Conservation (phyloP, 1,284 basidiomycete species). For the Thecaphora thlaspeos region DNA sequence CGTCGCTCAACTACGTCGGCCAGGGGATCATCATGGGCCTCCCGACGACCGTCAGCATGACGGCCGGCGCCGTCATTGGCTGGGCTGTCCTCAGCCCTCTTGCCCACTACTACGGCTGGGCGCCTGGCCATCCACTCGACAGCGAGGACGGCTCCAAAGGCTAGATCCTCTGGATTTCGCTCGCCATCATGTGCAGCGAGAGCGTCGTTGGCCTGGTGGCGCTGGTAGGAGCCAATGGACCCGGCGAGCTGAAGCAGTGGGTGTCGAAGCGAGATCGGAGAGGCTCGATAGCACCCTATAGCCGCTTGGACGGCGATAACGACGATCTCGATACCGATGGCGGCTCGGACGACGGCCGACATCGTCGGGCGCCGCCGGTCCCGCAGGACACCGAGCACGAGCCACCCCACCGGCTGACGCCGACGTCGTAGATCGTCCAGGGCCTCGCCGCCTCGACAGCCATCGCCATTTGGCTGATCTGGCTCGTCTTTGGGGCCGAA, state of each 20-base stretch:
- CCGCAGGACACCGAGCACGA: conserved; percentile 71
- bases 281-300: not conserved
- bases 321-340: conserved; percentile 49
- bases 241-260: conserved; percentile 17
- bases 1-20: conserved; percentile 68
- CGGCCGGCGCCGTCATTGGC: conserved; percentile 88
- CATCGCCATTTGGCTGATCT: conserved; percentile 75
- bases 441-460: conserved; percentile 70
- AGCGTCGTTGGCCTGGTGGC: conserved; percentile 65
- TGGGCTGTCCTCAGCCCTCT: conserved; percentile 89
- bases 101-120: conserved; percentile 64
- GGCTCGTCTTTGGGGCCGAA: conserved; percentile 80
- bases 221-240: conserved; percentile 23
- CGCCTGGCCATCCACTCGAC: conserved; percentile 29
- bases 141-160: conserved; percentile 31
- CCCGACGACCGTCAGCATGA: conserved; percentile 90
- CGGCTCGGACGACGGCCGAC: conserved; percentile 43
- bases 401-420: conserved; percentile 76
- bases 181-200: conserved; percentile 91
- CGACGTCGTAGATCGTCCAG: conserved; percentile 71
- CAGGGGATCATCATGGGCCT: conserved; percentile 96
- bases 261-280: conserved; percentile 5
- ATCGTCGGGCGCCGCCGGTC: no score
- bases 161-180: conserved; percentile 75
- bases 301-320: conserved; percentile 24